phyloP scores from a whole-genome alignment of 2,329 filamentous ascomycete species.

The Pestalotiopsis sp. region DNA sequence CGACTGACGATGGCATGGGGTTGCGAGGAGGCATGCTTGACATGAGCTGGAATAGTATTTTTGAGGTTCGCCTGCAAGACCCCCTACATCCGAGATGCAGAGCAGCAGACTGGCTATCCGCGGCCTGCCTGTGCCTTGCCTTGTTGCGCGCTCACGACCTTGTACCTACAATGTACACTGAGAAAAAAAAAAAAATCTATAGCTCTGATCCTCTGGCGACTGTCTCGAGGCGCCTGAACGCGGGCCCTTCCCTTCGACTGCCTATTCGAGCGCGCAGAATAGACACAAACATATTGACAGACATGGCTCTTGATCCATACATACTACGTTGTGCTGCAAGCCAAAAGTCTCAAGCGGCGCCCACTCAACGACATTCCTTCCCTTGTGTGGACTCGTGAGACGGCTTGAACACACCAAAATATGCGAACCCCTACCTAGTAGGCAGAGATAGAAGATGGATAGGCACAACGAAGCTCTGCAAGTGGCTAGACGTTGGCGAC shows the following conservation, averaged over 20 bases:
- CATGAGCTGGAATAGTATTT: not conserved
- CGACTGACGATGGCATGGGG: not conserved
- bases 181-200: not conserved
- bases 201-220: not conserved
- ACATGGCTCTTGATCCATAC: not conserved
- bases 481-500: conserved; percentile 41
- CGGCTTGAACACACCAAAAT: not conserved
- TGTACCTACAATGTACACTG: not conserved
- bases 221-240: not conserved
- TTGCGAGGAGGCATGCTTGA: not conserved
- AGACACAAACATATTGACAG: not conserved
- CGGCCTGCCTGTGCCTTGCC: not conserved
- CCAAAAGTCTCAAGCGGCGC: not conserved
- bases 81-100: not conserved
- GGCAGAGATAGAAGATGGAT: not conserved
- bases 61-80: not conserved
- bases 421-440: not conserved
- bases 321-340: not conserved
- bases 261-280: not conserved
- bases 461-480: not conserved
- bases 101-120: not conserved
- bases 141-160: not conserved
- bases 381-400: not conserved
- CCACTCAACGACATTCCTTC: not conserved
- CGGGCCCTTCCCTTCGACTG: not conserved